phyloP scores from a whole-genome alignment of 2,329 filamentous ascomycete genomes.

The Botryotinia convoluta region DNA sequence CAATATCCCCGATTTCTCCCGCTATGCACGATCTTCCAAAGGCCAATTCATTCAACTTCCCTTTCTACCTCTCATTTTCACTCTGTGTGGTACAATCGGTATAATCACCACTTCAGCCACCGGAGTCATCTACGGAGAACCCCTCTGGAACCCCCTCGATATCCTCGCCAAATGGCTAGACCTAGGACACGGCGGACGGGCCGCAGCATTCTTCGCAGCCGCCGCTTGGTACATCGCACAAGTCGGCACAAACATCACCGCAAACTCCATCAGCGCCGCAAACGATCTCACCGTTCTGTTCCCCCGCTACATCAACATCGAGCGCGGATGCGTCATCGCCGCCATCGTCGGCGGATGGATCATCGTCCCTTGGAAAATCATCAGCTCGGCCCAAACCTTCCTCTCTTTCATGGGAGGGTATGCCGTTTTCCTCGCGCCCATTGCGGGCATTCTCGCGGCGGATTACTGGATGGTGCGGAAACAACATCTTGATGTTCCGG shows the following conservation, averaged over 20 bases:
- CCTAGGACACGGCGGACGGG: slow-evolving; percentile 44
- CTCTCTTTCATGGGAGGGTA: slow-evolving; percentile 66
- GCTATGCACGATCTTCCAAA: slow-evolving; percentile 34
- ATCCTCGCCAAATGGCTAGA: slow-evolving; percentile 46
- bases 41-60: slow-evolving; percentile 43
- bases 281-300: slow-evolving; percentile 57
- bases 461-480: slow-evolving; percentile 56
- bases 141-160: slow-evolving; percentile 51
- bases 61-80: slow-evolving; percentile 36
- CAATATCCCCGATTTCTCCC: slow-evolving; percentile 40
- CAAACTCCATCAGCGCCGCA: slow-evolving; percentile 53
- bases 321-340: slow-evolving; percentile 53
- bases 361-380: slow-evolving; percentile 65
- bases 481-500: slow-evolving; percentile 40
- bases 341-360: slow-evolving; percentile 55
- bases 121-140: slow-evolving; percentile 50
- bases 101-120: slow-evolving; percentile 57
- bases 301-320: slow-evolving; percentile 54
- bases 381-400: slow-evolving; percentile 56
- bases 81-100: slow-evolving; percentile 45
- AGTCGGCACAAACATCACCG: slow-evolving; percentile 55
- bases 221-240: slow-evolving; percentile 54
- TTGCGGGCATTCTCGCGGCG: slow-evolving; percentile 55
- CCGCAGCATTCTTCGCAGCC: slow-evolving; percentile 49
- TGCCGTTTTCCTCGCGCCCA: slow-evolving; percentile 59